These are phyloP conservation scores for Colletotrichum incanum DNA, from an alignment of 2,329 filamentous ascomycete genomes.

Conservation along the genomic window DNA sequence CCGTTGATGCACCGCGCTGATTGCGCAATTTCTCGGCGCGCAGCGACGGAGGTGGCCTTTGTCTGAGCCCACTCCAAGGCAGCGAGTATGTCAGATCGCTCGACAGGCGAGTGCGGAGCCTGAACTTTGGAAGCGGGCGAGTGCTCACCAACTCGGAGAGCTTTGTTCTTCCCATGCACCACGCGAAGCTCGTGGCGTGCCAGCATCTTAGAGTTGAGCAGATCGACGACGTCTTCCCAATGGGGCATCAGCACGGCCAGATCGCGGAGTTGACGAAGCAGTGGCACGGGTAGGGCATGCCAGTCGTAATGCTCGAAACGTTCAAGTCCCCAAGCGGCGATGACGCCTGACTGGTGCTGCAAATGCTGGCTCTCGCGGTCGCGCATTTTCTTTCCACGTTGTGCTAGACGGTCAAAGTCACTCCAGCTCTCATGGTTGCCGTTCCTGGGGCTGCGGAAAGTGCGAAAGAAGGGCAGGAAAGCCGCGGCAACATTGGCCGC, in stretches of 20 bases:
- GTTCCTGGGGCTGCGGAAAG: not conserved
- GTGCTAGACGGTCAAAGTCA: conserved; percentile 6
- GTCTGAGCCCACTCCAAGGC: conserved; percentile 5
- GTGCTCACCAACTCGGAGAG: conserved; percentile 9
- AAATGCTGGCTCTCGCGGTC: conserved; percentile 16
- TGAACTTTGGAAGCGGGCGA: conserved; percentile 10
- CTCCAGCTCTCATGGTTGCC: not conserved
- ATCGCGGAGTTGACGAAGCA: conserved; percentile 2
- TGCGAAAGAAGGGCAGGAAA: conserved; percentile 4
- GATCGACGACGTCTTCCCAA: conserved; percentile 9
- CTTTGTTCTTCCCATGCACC: not conserved
- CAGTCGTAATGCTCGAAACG: conserved; percentile 7
- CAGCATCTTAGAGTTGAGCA: conserved; percentile 16
- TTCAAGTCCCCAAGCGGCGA: conserved; percentile 5
- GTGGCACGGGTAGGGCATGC: conserved; percentile 5
- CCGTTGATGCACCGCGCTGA: conserved; percentile 9
- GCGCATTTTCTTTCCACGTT: conserved; percentile 9
- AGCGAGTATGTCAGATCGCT: conserved; percentile 11
- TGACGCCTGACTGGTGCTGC: conserved; percentile 15
- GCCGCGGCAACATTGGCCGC: conserved; percentile 12
- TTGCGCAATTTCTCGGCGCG: not conserved
- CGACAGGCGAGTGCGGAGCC: conserved; percentile 13
- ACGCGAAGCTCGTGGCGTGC: conserved; percentile 17
- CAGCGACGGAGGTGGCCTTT: not conserved
- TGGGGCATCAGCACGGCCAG: conserved; percentile 13